These are phyloP conservation scores for Pichia sporocuriosa DNA, from an alignment of 805 yeast genomes.

Conservation along the genomic window DNA sequence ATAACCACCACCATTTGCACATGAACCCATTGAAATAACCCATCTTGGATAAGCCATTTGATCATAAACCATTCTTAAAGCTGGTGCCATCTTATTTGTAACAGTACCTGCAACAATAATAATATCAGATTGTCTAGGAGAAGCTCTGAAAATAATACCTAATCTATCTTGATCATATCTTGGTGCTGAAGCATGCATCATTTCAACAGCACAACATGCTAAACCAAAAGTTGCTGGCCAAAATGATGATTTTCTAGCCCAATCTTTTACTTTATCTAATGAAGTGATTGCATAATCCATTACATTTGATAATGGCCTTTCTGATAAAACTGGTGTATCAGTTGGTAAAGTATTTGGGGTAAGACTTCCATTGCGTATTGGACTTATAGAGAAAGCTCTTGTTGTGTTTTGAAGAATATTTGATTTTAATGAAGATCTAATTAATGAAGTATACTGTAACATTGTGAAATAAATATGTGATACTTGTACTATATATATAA, in stretches of 20 bases:
- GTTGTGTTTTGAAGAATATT: not conserved
- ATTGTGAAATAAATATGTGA: not conserved
- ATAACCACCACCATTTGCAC: conserved; percentile 93
- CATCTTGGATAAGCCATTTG: conserved; percentile 94
- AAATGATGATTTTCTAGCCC: conserved; percentile 89
- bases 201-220: conserved; percentile 91
- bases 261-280: conserved; percentile 73
- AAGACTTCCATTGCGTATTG: conserved; percentile 12
- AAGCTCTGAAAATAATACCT: conserved; percentile 89
- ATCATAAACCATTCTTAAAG: conserved; percentile 85
- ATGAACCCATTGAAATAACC: conserved; percentile 92
- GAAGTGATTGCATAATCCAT: conserved; percentile 79
- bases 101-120: conserved; percentile 91
- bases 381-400: conserved; percentile 9
- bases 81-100: conserved; percentile 92
- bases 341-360: conserved; percentile 52
- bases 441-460: conserved; percentile 4
- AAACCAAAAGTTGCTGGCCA: conserved; percentile 93
- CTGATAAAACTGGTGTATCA: conserved; percentile 63
- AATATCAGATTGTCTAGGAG: conserved; percentile 88
- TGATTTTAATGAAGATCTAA: not conserved
- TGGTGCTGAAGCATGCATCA: conserved; percentile 92
- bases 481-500: too few relatives aligned
- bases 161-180: conserved; percentile 88
- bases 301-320: conserved; percentile 52